phyloP scores from a whole-genome alignment of 208 protist species.

The Crithidia bombi region DNA sequence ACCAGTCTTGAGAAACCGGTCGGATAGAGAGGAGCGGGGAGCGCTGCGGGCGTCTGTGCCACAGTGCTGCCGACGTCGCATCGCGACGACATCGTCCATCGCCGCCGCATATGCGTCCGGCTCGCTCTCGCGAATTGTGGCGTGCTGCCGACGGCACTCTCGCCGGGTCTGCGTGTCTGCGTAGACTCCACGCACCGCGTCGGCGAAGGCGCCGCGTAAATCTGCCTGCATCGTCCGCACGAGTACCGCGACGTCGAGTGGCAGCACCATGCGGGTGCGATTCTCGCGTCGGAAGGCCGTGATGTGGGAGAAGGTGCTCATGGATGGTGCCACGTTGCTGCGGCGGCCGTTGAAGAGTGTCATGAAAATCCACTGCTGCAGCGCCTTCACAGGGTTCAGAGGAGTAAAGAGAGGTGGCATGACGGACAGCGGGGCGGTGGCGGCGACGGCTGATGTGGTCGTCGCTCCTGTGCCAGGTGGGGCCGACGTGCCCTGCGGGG shows the following conservation, averaged over 20 bases:
- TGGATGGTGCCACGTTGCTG: conserved; percentile 10
- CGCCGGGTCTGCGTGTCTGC: conserved; percentile 8
- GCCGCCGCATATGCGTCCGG: conserved; percentile 5
- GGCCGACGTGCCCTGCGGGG: neutral
- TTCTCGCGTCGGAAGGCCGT: conserved; percentile 30
- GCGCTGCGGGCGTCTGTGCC: neutral
- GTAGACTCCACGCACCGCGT: conserved; percentile 20
- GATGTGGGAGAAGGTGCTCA: conserved; percentile 28
- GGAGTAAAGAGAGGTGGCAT: conserved; percentile 15
- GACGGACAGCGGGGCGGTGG: neutral
- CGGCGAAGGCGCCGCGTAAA: conserved; percentile 23
- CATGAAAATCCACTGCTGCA: conserved; percentile 39
- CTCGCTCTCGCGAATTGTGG: conserved; percentile 4
- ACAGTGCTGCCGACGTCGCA: neutral
- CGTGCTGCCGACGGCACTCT: neutral
- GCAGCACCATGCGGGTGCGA: conserved; percentile 21
- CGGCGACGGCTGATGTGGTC: neutral
- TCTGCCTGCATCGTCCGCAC: conserved; percentile 19
- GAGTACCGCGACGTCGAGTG: conserved; percentile 22
- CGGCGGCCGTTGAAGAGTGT: conserved; percentile 35
- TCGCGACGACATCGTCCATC: conserved; percentile 6
- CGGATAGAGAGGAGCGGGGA: neutral
- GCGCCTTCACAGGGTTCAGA: conserved; percentile 20
- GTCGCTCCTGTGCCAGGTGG: neutral
- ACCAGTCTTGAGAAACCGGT: neutral